phyloP scores from a whole-genome alignment of 1,284 basidiomycete species.

The Takashimella koratensis region DNA sequence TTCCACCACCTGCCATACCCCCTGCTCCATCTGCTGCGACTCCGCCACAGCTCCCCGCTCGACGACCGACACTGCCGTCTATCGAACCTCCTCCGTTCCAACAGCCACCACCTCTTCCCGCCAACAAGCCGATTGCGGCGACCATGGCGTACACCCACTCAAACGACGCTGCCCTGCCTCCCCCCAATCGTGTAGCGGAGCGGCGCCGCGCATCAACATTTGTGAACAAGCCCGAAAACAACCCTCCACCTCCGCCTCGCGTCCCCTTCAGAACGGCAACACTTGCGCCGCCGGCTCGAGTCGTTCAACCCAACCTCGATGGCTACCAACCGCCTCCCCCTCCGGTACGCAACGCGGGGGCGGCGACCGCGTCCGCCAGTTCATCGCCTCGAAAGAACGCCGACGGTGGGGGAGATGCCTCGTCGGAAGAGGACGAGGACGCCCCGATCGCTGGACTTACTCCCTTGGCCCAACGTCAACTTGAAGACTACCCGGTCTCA shows the following conservation, averaged over 20 bases:
- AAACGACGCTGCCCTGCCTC: not conserved
- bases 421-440: slow-evolving; percentile 22
- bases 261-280: slow-evolving; percentile 7
- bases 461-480: slow-evolving; percentile 28
- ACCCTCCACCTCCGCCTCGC: slow-evolving; percentile 9
- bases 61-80: not conserved
- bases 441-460: slow-evolving; percentile 13
- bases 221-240: slow-evolving; percentile 12
- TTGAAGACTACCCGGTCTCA: slow-evolving; percentile 73
- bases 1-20: not conserved
- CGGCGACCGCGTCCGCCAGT: not conserved
- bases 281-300: not conserved
- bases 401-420: slow-evolving; percentile 5
- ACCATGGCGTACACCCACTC: slow-evolving; percentile 2
- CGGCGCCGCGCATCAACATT: slow-evolving; percentile 16
- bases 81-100: not conserved
- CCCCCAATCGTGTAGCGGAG: slow-evolving; percentile 4
- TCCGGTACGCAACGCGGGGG: slow-evolving; percentile 16
- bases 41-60: not conserved
- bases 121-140: slow-evolving; percentile 24
- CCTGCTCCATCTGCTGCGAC: not conserved
- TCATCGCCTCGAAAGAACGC: not conserved
- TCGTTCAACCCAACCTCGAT: not conserved
- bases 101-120: slow-evolving; percentile 22
- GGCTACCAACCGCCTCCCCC: slow-evolving; percentile 12